Conservation (phyloP, 2,329 filamentous ascomycete genomes). For the Alternaria brassicicola region DNA sequence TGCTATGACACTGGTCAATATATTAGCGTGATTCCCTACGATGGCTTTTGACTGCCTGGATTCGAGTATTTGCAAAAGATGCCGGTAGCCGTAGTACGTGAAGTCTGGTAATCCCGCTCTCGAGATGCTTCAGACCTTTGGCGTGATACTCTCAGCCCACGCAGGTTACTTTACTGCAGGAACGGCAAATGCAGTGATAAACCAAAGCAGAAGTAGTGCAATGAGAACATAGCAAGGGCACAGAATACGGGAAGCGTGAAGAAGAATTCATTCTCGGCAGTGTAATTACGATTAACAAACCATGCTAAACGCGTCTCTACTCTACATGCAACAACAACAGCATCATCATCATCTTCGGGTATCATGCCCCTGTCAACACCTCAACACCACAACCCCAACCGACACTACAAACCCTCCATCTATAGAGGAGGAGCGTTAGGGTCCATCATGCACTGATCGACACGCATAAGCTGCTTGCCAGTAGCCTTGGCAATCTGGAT, state of each 20-base stretch:
- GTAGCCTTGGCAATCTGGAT: constrained; percentile 68
- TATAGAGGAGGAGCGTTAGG: constrained; percentile 57
- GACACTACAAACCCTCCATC: not conserved
- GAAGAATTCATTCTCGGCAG: not conserved
- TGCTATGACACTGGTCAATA: too few species aligned
- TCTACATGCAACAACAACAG: not conserved
- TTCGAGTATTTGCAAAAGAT: too few species aligned
- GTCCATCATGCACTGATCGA: constrained; percentile 71
- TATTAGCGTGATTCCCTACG: too few species aligned
- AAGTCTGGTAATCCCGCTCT: not conserved
- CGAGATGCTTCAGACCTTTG: not conserved
- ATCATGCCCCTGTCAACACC: not conserved
- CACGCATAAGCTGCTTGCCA: constrained; percentile 69
- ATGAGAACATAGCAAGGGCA: not conserved
- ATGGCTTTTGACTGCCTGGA: too few species aligned
- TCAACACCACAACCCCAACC: not conserved
- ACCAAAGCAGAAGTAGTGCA: not conserved
- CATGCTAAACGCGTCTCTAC: not conserved
- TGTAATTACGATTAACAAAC: not conserved
- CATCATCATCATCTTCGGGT: not conserved
- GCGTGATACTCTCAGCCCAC: not conserved
- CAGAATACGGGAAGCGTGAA: too few species aligned
- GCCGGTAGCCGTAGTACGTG: too few species aligned
- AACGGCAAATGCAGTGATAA: not conserved
- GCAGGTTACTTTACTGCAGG: too few species aligned